Evolutionary conservation across 1,284 basidiomycete species (phyloP).

Genomic region (Marasmius fiardii): DNA sequence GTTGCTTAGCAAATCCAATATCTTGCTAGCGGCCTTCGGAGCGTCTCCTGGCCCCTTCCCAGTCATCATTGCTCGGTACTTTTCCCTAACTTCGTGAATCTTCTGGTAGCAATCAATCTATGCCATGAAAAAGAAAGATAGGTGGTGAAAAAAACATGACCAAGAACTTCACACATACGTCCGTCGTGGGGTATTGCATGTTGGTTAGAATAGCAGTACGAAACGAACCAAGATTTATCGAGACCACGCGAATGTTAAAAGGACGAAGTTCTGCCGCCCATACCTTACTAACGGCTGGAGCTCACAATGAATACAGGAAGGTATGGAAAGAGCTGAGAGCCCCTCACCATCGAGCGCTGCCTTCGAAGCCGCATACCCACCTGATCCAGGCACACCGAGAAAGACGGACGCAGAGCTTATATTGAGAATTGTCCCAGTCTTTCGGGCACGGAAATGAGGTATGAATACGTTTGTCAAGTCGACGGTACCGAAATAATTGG

Average conservation of each 20-base stretch:
- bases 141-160: too few relatives aligned
- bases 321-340: not conserved
- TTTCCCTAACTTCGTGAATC: not conserved
- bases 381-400: slow-evolving; percentile 14
- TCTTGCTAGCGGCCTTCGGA: slow-evolving; percentile 6
- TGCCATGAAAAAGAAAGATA: too few relatives aligned
- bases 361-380: slow-evolving; percentile 19
- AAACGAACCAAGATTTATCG: slow-evolving; percentile 10
- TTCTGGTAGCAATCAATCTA: slow-evolving; percentile 6
- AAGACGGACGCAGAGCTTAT: slow-evolving; percentile 17
- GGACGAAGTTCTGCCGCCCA: slow-evolving; percentile 12
- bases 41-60: slow-evolving; percentile 10
- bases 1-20: slow-evolving; percentile 5
- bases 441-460: slow-evolving; percentile 17
- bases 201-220: slow-evolving; percentile 6
- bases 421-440: slow-evolving; percentile 17
- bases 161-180: not conserved
- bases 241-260: slow-evolving; percentile 10
- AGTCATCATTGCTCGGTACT: not conserved
- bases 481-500: slow-evolving; percentile 19
- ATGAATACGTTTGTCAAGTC: slow-evolving; percentile 19
- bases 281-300: slow-evolving; percentile 3
- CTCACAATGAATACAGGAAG: not conserved
- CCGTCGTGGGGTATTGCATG: not conserved
- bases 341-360: slow-evolving; percentile 17